Conservation (phyloP, 176 grass and related monocot species). For the Avena insularis region DNA sequence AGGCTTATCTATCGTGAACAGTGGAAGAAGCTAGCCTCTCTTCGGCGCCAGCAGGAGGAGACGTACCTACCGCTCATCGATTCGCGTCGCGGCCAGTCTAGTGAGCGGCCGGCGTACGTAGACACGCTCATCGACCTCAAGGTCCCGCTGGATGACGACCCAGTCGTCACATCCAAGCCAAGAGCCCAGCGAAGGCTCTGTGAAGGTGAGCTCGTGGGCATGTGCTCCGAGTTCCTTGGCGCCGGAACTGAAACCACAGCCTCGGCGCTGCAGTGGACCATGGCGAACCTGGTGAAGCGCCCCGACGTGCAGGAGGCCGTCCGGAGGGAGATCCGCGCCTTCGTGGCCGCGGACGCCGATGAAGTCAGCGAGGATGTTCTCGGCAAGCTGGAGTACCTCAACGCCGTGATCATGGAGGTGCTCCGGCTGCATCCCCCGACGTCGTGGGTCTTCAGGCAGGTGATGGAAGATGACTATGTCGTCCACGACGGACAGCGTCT, state of each 20-base stretch:
- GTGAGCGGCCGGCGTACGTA: neutral
- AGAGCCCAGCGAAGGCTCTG: neutral
- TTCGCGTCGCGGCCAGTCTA: neutral
- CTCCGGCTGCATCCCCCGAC: slow-evolving; percentile 21
- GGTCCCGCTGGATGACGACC: neutral
- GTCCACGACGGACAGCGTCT: neutral
- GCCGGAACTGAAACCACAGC: neutral
- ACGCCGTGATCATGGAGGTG: slow-evolving; percentile 19
- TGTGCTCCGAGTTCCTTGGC: slow-evolving; percentile 30
- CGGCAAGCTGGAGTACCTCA: slow-evolving; percentile 15
- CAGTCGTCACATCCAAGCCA: neutral
- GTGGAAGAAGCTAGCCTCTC: neutral
- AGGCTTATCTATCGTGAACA: neutral
- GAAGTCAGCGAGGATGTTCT: neutral
- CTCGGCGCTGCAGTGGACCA: slow-evolving; percentile 13
- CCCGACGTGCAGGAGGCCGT: neutral
- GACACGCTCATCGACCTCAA: slow-evolving; percentile 20
- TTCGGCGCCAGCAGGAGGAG: slow-evolving; percentile 20
- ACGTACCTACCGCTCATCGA: slow-evolving; percentile 17
- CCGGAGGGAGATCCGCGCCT: neutral
- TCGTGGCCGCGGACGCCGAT: neutral
- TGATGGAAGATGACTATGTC: slow-evolving; percentile 3
- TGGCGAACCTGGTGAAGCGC: slow-evolving; percentile 12
- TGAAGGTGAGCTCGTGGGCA: slow-evolving; percentile 11
- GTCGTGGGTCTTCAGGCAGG: neutral